Evolutionary conservation across 306 rosid genomes (phyloP).

Genomic region (Sophora flavescens): DNA sequence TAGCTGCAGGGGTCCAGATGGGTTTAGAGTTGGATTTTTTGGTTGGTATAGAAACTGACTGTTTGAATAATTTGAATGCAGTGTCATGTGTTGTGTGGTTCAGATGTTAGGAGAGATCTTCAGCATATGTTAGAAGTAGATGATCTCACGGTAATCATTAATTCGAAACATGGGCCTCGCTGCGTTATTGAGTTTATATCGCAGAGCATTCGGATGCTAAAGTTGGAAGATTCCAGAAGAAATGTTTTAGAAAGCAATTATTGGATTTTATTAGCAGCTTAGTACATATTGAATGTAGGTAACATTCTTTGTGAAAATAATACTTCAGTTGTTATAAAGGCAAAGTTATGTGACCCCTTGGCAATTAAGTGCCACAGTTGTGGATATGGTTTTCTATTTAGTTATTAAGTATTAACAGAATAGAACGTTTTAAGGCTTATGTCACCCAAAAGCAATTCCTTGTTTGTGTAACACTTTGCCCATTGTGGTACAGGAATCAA

Average conservation of each 20-base stretch:
- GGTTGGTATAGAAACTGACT: conserved; percentile 40
- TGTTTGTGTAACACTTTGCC: conserved; percentile 20
- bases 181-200: conserved; percentile 85
- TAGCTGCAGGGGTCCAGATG: too few species aligned
- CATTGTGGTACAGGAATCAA: conserved; percentile 67
- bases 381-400: background rate
- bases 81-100: conserved; percentile 78
- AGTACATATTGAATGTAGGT: conserved; percentile 20
- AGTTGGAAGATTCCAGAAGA: conserved; percentile 81
- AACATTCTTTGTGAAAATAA: conserved; percentile 20
- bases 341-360: background rate
- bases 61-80: conserved; percentile 59
- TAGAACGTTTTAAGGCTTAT: background rate
- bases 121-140: conserved; percentile 72
- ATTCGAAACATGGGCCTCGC: conserved; percentile 77
- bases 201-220: conserved; percentile 67
- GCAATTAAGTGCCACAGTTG: conserved; percentile 18
- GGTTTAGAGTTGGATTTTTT: background rate
- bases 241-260: conserved; percentile 62
- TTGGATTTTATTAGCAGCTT: conserved; percentile 33
- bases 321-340: conserved; percentile 7
- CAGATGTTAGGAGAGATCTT: conserved; percentile 73
- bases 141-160: conserved; percentile 67
- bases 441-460: background rate
- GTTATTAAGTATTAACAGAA: background rate